Conservation (phyloP, 2,329 filamentous ascomycete genomes). For the Alternaria viburni region DNA sequence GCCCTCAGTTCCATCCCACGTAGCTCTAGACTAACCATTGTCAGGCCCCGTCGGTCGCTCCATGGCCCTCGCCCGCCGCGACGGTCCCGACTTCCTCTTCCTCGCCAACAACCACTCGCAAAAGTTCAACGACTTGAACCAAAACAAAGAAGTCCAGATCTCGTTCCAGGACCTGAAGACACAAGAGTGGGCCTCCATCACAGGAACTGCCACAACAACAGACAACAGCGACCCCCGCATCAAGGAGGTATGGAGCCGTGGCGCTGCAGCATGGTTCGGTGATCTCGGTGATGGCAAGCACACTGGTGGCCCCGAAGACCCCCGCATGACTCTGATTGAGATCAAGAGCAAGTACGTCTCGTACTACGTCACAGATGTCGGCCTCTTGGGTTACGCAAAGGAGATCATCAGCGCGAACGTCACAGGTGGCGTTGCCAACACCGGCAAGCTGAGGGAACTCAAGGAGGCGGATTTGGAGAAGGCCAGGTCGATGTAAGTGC, state of each 20-base stretch:
- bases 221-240: constrained; percentile 56
- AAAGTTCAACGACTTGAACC: constrained; percentile 56
- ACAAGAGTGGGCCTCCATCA: constrained; percentile 57
- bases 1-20: background rate
- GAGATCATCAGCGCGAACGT: constrained; percentile 48
- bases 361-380: constrained; percentile 49
- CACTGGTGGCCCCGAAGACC: constrained; percentile 54
- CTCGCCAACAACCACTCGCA: constrained; percentile 55
- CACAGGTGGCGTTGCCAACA: constrained; percentile 50
- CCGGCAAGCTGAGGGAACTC: constrained; percentile 53
- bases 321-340: constrained; percentile 53
- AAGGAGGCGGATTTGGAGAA: constrained; percentile 58
- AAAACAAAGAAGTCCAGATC: constrained; percentile 52
- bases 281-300: constrained; percentile 59
- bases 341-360: constrained; percentile 49
- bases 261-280: constrained; percentile 56
- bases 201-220: constrained; percentile 51
- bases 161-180: constrained; percentile 56
- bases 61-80: constrained; percentile 63
- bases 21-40: background rate
- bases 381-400: constrained; percentile 47
- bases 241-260: constrained; percentile 54
- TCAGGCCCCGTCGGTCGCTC: constrained; percentile 52
- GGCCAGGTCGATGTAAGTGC: constrained; percentile 30
- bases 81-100: constrained; percentile 59